Conservation (phyloP, 495 filamentous ascomycete genomes). For the Xylaria flabelliformis region DNA sequence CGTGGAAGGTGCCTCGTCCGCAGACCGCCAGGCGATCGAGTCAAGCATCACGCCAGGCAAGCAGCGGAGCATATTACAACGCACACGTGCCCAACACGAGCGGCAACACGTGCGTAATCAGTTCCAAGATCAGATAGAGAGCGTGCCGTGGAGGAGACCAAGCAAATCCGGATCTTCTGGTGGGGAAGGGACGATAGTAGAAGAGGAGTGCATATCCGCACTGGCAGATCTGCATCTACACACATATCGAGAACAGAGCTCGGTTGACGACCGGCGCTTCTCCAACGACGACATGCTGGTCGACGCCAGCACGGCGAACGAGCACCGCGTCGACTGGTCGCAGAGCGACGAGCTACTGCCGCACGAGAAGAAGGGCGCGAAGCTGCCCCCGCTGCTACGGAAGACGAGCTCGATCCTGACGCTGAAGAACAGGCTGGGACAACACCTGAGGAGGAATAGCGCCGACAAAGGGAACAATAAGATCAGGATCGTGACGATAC, state of each 20-base stretch:
- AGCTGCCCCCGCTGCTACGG: conserved; percentile 39
- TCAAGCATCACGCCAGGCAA: conserved; percentile 26
- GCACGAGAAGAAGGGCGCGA: conserved; percentile 28
- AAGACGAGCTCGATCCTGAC: conserved; percentile 51
- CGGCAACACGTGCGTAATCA: conserved; percentile 31
- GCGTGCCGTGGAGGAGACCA: neutral
- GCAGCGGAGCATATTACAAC: conserved; percentile 35
- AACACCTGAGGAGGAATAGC: conserved; percentile 22
- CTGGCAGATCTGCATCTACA: conserved; percentile 25
- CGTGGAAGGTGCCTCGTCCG: conserved; percentile 29
- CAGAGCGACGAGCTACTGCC: conserved; percentile 49
- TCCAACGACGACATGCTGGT: conserved; percentile 35
- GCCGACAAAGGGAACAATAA: neutral
- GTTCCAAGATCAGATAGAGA: conserved; percentile 28
- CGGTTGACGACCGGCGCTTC: neutral
- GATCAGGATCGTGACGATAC: conserved; percentile 17
- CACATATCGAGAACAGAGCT: neutral
- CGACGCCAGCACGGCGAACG: conserved; percentile 26
- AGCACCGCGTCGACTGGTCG: conserved; percentile 54
- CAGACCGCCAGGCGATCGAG: conserved; percentile 27
- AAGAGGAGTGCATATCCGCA: neutral
- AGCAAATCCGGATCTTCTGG: neutral
- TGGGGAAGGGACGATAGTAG: neutral
- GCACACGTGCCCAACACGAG: conserved; percentile 28
- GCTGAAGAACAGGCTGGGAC: conserved; percentile 39